Base-by-base conservation (phyloP, 2,329 filamentous ascomycete genomes). In the Berkeleyomyces rouxiae region DNA sequence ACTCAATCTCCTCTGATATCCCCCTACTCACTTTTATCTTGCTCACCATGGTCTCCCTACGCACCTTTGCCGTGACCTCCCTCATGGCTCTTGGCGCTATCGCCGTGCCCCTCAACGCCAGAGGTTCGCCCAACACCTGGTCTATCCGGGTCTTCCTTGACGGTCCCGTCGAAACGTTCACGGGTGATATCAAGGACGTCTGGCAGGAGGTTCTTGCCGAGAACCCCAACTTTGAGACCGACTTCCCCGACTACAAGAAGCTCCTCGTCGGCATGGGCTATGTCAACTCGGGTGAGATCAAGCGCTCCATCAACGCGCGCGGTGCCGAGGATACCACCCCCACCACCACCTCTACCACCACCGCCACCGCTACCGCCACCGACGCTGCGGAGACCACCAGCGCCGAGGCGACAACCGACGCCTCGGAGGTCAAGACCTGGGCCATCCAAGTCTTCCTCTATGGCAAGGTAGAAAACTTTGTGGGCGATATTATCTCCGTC, bases 21-120 rank as follows among this genome's bases (percentile, higher is more conserved):
- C 23, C 9, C n/a, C 47, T 58, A 61, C n/a, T 33, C 11, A 23
- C 43, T 31, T n/a, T 33, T 61, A 39, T 36, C 7, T 40, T n/a
- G 40, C 62, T 71, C 39, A 67, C 64, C 59, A 67, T 67, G 66
- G 65, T 64, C 33, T 51, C 61, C 16, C 46, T 64, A n/a, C 49
- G 60, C 36, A 39, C 59, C 13, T 40, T 61, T 11, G 10, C 61
- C 13, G 43, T 46, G 11, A 59, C 64, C 5, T 59, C 59, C 37
- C 10, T 62, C 36, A 43, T 67, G 44, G 66, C 65, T 42, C 23
- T 62, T 23, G 63, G 63, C 37, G 64, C 59, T 40, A 57, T 39
- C 44, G 63, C 63, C 63, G 42, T 51, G 9, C 60, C 61, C 23
- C 23, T 43, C 55, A 36, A 46, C 36, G 13, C n/a, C 33, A 33